These are phyloP conservation scores for Eucalyptus paniculata DNA, from an alignment of 345 rosid genomes.

Conservation along the genomic window DNA sequence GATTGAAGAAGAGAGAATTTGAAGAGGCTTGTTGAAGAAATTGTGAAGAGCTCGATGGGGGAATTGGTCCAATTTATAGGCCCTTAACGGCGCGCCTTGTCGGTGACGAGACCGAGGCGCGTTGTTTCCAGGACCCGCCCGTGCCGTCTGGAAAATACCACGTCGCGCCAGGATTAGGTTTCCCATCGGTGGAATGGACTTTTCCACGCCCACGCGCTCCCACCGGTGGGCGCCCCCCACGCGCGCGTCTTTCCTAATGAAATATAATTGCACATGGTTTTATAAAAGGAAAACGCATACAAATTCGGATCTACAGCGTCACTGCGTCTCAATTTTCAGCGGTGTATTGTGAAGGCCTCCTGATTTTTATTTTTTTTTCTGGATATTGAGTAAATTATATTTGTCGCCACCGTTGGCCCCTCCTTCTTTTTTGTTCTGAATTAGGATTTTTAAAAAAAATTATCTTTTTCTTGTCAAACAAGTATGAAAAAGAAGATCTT, in stretches of 20 bases:
- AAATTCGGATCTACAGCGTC: not conserved
- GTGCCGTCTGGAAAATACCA: not conserved
- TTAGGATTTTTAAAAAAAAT: not conserved
- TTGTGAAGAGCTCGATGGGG: not conserved
- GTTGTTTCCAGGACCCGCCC: not conserved
- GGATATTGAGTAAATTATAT: not conserved
- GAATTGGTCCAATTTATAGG: not conserved
- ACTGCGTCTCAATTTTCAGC: not conserved
- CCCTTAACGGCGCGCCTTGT: not conserved
- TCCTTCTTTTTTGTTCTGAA: not conserved
- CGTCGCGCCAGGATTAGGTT: not conserved
- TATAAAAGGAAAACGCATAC: not conserved
- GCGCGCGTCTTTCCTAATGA: accelerated
- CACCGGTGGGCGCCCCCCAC: not conserved
- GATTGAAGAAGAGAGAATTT: not conserved
- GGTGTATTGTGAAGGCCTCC: not conserved
- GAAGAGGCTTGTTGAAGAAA: not conserved
- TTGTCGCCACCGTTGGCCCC: not conserved
- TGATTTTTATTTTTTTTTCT: no score
- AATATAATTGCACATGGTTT: accelerated
- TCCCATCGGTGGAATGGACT: not conserved
- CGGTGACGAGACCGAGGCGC: not conserved
- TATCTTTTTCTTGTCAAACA: not conserved
- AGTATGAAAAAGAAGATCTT: not conserved
- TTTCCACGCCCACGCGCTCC: not conserved